Conservation (phyloP, 345 rosid genomes). For the Salix arbutifolia region DNA sequence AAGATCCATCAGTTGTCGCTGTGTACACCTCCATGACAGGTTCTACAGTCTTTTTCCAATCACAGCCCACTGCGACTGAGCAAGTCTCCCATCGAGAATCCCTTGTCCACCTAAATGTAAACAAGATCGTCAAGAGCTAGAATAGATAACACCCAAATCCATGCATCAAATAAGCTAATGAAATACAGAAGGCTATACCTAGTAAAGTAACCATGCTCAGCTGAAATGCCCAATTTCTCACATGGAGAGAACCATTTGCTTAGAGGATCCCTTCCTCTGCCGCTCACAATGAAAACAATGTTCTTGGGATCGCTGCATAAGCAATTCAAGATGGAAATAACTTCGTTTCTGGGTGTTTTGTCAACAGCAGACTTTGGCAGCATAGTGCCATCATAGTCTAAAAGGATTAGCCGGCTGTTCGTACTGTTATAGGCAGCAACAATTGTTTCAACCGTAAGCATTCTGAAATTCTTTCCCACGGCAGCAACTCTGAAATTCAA, state of each 20-base stretch:
- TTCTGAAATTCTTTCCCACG: constrained; percentile 60
- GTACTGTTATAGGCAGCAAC: constrained; percentile 50
- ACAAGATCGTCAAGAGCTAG: neutral
- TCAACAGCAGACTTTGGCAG: constrained; percentile 48
- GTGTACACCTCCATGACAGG: constrained; percentile 77
- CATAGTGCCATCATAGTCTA: constrained; percentile 90
- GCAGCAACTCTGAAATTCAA: constrained; percentile 68
- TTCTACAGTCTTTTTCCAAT: constrained; percentile 63
- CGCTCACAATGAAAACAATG: constrained; percentile 72
- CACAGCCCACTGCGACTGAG: constrained; percentile 33
- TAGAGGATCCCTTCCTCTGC: constrained; percentile 69
- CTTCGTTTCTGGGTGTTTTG: constrained; percentile 49
- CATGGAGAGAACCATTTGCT: constrained; percentile 69
- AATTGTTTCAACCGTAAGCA: constrained; percentile 47
- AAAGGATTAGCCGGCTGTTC: constrained; percentile 54
- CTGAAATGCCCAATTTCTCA: constrained; percentile 65
- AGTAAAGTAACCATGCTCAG: constrained; percentile 79
- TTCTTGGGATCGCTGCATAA: constrained; percentile 71
- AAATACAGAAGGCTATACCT: constrained; percentile 38
- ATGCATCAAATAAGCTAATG: neutral
- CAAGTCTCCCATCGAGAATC: constrained; percentile 58
- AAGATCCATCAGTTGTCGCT: constrained; percentile 81
- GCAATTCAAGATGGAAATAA: constrained; percentile 51
- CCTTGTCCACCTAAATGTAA: constrained; percentile 49
- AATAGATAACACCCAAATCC: neutral